A percentile compares a stretch with the other conserved stretches of the same genome.
Evolutionary conservation across 257 asterid genomes (phyloP).

Genomic region (Penstemon barbatus): DNA sequence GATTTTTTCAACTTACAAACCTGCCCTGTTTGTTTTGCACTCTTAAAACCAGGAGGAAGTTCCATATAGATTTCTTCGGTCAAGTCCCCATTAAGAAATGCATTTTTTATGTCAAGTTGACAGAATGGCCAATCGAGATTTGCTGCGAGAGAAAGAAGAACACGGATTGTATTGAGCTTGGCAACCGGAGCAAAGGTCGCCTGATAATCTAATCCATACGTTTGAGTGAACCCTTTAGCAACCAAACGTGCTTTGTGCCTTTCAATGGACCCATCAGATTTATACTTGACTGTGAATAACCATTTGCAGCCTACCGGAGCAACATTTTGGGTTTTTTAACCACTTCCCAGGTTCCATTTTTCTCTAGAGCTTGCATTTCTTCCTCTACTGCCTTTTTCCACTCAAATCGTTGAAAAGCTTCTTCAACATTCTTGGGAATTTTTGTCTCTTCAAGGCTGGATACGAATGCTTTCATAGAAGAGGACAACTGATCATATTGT

Average conservation of each 20-base stretch:
- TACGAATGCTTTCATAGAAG: neutral
- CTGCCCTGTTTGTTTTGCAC: too few relatives aligned
- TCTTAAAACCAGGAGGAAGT: too few relatives aligned
- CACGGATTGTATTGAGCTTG: neutral
- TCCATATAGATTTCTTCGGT: too few relatives aligned
- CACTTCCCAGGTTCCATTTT: too few relatives aligned
- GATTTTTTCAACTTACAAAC: too few relatives aligned
- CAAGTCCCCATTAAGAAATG: too few relatives aligned
- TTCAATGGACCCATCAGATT: neutral
- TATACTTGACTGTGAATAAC: neutral
- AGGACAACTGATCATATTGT: neutral
- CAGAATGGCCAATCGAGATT: too few relatives aligned
- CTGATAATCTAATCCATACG: neutral
- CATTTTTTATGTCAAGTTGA: too few relatives aligned
- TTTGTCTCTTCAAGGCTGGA: neutral
- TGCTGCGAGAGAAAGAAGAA: neutral
- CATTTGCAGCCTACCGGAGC: neutral
- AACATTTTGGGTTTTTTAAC: neutral
- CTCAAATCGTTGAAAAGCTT: neutral
- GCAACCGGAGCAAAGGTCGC: too few relatives aligned
- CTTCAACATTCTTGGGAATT: neutral
- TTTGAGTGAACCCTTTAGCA: neutral
- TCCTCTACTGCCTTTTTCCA: neutral
- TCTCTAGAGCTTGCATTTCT: neutral
- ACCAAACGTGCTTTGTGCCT: neutral